Evolutionary conservation across 306 rosid genomes (phyloP).

Genomic region (Pterocarpus macrocarpus): DNA sequence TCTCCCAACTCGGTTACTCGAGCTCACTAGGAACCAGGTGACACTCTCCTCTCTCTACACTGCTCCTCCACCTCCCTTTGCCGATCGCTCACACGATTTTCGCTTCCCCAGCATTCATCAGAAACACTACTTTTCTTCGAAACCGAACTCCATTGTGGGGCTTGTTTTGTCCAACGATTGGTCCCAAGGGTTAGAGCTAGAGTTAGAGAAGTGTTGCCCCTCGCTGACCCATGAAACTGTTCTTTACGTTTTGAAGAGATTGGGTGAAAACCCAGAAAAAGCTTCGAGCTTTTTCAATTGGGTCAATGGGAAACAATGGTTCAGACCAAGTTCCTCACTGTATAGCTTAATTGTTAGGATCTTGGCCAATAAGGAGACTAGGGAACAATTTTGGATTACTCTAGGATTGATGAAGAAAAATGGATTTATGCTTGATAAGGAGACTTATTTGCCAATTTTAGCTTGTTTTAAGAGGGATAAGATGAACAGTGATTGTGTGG

Average conservation of each 20-base stretch:
- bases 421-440: slow-evolving; percentile 73
- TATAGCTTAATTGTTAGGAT: slow-evolving; percentile 73
- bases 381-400: slow-evolving; percentile 74
- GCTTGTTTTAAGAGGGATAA: slow-evolving; percentile 55
- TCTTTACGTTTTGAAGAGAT: slow-evolving; percentile 70
- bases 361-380: slow-evolving; percentile 58
- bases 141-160: slow-evolving; percentile 66
- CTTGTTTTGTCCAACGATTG: slow-evolving; percentile 68
- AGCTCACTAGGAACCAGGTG: slow-evolving; percentile 56
- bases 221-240: slow-evolving; percentile 72
- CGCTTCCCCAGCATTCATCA: slow-evolving; percentile 49
- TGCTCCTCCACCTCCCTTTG: slow-evolving; percentile 45
- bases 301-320: slow-evolving; percentile 67
- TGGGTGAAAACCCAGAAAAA: slow-evolving; percentile 67
- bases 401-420: slow-evolving; percentile 67
- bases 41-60: slow-evolving; percentile 54
- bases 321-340: slow-evolving; percentile 66
- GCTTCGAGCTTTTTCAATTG: slow-evolving; percentile 79
- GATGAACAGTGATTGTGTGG: slow-evolving; percentile 62
- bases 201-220: slow-evolving; percentile 56
- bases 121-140: slow-evolving; percentile 63
- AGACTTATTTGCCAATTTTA: slow-evolving; percentile 56
- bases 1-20: slow-evolving; percentile 45
- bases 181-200: slow-evolving; percentile 70
- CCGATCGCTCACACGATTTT: slow-evolving; percentile 35